Base-by-base conservation (phyloP, 169 alveolate species). In the Cryptosporidium meleagridis region DNA sequence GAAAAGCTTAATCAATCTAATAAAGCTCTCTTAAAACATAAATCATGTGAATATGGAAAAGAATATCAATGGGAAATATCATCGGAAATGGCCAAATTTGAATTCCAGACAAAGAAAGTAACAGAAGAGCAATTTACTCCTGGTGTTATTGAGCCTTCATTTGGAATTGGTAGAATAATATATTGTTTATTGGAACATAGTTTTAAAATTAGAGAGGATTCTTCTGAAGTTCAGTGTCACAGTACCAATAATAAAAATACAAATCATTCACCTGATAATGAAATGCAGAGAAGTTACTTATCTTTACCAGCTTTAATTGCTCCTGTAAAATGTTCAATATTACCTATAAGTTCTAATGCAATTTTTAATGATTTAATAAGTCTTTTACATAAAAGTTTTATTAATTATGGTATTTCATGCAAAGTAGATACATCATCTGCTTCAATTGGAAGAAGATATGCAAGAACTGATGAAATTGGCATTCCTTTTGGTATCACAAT, bases 381-480 rank as follows among this genome's bases (percentile, higher is more conserved):
- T 87, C 62, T 48, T 70, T 23, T 72, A 39, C 62, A 91, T 92
- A 68, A 93, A 86, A 69, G 85, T 16, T 80, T 59, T 35, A 62
- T 80, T 80, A 48, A 75, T 68, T 85, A 85, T 55, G 98, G 98
- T 39, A 86, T 97, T 26, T 94, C 98, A 2, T 96, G 96, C 62
- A 96, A 97, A 92, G 93, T 97, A 55, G 99, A 98, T 86, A 96
- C 93, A 68, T 93, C 98, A 8, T 95, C 97, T n/a, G 97, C 95
- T 31, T 92, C 98, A 10, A 95, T 98, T 71, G 99, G 99, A 21
- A 97, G 95, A 92, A 94, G 98, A 87, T 98, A 98, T 92, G 99
- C 99, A 1, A 92, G 99, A 75, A 97, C 99, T 67, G 99, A 98
- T 80, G 99, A 98, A 94, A 94, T 98, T 14, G 99, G 99, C 4